Conservation (phyloP, 2,329 filamentous ascomycete genomes). For the Aspergillus uvarum region DNA sequence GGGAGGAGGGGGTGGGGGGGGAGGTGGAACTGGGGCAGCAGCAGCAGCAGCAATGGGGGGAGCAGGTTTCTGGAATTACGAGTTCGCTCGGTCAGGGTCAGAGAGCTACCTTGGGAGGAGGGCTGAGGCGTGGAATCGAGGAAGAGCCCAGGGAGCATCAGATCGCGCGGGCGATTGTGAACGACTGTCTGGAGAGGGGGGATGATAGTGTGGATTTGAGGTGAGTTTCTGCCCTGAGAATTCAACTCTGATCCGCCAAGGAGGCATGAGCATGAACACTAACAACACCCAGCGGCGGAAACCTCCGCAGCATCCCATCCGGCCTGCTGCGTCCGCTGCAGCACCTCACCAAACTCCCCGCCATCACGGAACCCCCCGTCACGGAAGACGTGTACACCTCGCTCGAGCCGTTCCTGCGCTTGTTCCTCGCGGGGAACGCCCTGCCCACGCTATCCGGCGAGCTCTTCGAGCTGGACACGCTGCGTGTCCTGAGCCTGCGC, state of each 20-base stretch:
- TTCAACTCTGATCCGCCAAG: too few relatives aligned
- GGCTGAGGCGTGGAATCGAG: slow-evolving; percentile 20
- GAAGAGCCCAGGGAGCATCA: slow-evolving; percentile 40
- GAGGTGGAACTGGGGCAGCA: slow-evolving; percentile 13
- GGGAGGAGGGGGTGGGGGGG: neutral
- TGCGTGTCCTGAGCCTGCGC: slow-evolving; percentile 48
- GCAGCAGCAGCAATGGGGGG: slow-evolving; percentile 4
- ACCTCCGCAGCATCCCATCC: slow-evolving; percentile 32
- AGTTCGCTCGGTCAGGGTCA: neutral
- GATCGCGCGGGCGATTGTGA: slow-evolving; percentile 38
- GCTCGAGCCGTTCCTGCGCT: slow-evolving; percentile 42
- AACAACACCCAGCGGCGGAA: slow-evolving; percentile 31
- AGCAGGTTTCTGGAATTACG: neutral
- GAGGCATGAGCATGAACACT: neutral
- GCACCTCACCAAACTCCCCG: slow-evolving; percentile 43
- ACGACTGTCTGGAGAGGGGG: slow-evolving; percentile 45
- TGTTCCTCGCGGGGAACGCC: slow-evolving; percentile 47
- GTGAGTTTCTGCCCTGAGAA: slow-evolving; percentile 28
- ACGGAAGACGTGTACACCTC: slow-evolving; percentile 40
- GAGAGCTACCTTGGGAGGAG: neutral
- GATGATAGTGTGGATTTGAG: slow-evolving; percentile 47
- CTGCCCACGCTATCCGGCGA: slow-evolving; percentile 39
- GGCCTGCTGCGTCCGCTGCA: slow-evolving; percentile 38
- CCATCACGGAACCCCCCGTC: slow-evolving; percentile 32
- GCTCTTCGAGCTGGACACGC: slow-evolving; percentile 42